Conservation (phyloP, 805 yeast species). For the Barnettozyma wickerhamii region DNA sequence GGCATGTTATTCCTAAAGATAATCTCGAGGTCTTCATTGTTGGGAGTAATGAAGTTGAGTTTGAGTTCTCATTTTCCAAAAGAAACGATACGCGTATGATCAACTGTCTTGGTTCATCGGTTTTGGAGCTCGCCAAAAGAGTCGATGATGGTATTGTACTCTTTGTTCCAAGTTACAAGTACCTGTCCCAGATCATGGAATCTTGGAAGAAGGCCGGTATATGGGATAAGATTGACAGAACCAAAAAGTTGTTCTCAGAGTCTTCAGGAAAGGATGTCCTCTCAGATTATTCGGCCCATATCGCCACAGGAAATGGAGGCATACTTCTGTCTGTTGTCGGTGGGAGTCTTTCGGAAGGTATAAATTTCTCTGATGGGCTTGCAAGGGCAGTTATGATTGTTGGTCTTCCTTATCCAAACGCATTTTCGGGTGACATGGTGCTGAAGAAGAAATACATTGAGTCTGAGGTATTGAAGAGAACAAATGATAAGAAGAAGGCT, state of each 20-base stretch:
- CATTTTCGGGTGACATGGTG: slow-evolving; percentile 73
- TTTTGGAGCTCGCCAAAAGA: slow-evolving; percentile 36
- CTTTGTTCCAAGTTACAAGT: slow-evolving; percentile 83
- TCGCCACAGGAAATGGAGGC: slow-evolving; percentile 49
- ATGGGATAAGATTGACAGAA: slow-evolving; percentile 30
- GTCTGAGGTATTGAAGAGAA: slow-evolving; percentile 39
- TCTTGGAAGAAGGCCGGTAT: slow-evolving; percentile 45
- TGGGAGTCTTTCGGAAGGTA: slow-evolving; percentile 91
- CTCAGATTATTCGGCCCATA: slow-evolving; percentile 43
- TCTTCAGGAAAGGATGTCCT: slow-evolving; percentile 47
- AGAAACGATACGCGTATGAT: slow-evolving; percentile 48
- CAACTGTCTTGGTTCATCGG: slow-evolving; percentile 42
- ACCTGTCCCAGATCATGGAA: slow-evolving; percentile 46
- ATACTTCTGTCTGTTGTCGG: slow-evolving; percentile 82
- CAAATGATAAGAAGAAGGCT: slow-evolving; percentile 46
- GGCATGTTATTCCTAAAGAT: slow-evolving; percentile 73
- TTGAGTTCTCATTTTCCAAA: slow-evolving; percentile 68
- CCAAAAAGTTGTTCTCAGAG: slow-evolving; percentile 56
- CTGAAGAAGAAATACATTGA: slow-evolving; percentile 69
- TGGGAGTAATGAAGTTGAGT: slow-evolving; percentile 22
- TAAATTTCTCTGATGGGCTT: slow-evolving; percentile 81
- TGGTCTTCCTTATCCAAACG: slow-evolving; percentile 88
- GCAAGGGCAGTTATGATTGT: slow-evolving; percentile 84
- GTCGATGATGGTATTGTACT: slow-evolving; percentile 77
- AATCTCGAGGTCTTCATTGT: slow-evolving; percentile 63